Conservation (phyloP, 75 land plant species). For the Selaginella moellendorffii region DNA sequence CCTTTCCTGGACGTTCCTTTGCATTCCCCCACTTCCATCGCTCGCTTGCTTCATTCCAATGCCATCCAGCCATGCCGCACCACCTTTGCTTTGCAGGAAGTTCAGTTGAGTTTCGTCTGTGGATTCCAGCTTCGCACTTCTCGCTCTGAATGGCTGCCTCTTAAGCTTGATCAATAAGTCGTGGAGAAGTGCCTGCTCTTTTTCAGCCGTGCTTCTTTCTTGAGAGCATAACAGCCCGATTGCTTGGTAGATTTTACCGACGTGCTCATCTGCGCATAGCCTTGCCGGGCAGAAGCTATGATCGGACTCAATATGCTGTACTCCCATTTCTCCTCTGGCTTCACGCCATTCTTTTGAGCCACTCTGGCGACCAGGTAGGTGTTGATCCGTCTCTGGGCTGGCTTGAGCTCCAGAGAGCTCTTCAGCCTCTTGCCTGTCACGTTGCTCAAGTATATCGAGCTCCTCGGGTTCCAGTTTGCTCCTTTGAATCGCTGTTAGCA, state of each 20-base stretch:
- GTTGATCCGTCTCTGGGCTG: not conserved
- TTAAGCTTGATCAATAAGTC: slow-evolving; percentile 31
- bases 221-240: too few relatives aligned
- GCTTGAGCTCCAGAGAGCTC: slow-evolving; percentile 18
- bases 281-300: slow-evolving; percentile 35
- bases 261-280: slow-evolving; percentile 63
- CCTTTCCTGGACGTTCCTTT: not conserved
- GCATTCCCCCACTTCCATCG: not conserved
- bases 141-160: slow-evolving; percentile 32
- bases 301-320: not conserved
- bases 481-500: slow-evolving; percentile 42
- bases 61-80: not conserved
- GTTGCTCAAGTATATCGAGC: slow-evolving; percentile 23
- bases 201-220: slow-evolving; percentile 2
- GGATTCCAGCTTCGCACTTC: slow-evolving; percentile 21
- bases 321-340: slow-evolving; percentile 56
- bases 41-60: not conserved
- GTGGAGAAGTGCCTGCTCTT: slow-evolving; percentile 13
- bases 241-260: slow-evolving; percentile 34
- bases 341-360: slow-evolving; percentile 76
- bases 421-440: slow-evolving; percentile 43
- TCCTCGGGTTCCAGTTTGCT: slow-evolving; percentile 21
- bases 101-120: not conserved
- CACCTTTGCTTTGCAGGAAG: too few relatives aligned
- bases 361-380: slow-evolving; percentile 69